phyloP scores from a whole-genome alignment of 345 rosid species.

The Dipteronia dyeriana region DNA sequence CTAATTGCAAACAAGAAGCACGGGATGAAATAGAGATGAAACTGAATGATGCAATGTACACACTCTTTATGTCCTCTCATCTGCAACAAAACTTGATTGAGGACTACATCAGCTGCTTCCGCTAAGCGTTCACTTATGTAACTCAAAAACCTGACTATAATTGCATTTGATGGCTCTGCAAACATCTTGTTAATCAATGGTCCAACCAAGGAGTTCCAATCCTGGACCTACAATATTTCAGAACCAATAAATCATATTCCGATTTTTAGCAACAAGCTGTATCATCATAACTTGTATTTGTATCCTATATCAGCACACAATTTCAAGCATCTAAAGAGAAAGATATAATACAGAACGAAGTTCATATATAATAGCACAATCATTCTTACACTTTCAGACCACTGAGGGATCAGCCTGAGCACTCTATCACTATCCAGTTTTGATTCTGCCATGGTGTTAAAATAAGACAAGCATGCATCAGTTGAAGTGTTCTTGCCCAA shows the following conservation, averaged over 20 bases:
- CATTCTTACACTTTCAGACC: conserved; percentile 81
- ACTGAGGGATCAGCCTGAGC: conserved; percentile 67
- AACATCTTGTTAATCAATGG: conserved; percentile 84
- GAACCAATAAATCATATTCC: neutral
- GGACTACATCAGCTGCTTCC: conserved; percentile 55
- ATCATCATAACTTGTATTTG: neutral
- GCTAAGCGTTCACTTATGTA: conserved; percentile 66
- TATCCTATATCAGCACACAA: neutral
- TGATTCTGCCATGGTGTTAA: conserved; percentile 45
- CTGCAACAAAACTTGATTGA: conserved; percentile 52
- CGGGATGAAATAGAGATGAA: neutral
- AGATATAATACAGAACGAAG: neutral
- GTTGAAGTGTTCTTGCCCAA: conserved; percentile 14
- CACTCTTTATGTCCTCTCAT: conserved; percentile 68
- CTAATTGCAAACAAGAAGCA: neutral
- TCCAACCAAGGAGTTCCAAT: conserved; percentile 64
- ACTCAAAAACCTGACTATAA: conserved; percentile 74
- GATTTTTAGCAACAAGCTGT: neutral
- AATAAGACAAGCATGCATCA: conserved; percentile 24
- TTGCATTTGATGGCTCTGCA: conserved; percentile 84
- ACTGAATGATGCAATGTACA: conserved; percentile 15
- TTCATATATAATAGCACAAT: neutral
- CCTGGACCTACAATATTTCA: conserved; percentile 56
- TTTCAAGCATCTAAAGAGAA: conserved; percentile 6
- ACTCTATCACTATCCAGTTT: conserved; percentile 60